Conservation (phyloP, 306 rosid species). For the Quillaja saponaria region DNA sequence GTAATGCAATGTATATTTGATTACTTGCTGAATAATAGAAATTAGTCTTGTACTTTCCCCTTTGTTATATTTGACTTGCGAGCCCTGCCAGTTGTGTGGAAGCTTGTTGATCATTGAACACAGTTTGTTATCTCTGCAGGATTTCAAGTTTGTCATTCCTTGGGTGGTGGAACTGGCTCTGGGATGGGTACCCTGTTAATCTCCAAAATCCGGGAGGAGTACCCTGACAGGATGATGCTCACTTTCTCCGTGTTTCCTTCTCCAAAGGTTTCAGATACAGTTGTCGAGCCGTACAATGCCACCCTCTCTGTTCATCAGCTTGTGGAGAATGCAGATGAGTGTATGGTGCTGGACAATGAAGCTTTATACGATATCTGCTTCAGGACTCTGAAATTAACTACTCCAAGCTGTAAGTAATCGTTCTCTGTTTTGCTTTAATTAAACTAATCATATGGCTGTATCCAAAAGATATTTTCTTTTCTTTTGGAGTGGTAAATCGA, state of each 20-base stretch:
- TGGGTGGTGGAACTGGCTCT: conserved; percentile 64
- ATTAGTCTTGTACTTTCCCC: neutral
- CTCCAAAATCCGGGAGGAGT: conserved; percentile 60
- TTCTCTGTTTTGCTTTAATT: neutral
- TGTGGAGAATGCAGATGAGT: conserved; percentile 66
- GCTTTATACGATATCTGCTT: conserved; percentile 61
- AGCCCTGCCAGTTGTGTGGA: neutral
- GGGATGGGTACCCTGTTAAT: conserved; percentile 62
- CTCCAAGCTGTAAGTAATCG: conserved; percentile 56
- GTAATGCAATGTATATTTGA: neutral
- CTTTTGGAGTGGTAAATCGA: too few relatives aligned
- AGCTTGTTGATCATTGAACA: neutral
- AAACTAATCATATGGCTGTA: too few relatives aligned
- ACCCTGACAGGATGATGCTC: conserved; percentile 63
- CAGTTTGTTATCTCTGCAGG: conserved; percentile 28
- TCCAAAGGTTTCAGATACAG: conserved; percentile 61
- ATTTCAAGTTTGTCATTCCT: conserved; percentile 58
- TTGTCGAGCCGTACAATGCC: conserved; percentile 63
- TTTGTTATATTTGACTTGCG: neutral
- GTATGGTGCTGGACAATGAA: conserved; percentile 63
- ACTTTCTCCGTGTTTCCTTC: conserved; percentile 61
- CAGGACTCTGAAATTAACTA: conserved; percentile 58
- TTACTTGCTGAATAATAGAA: neutral
- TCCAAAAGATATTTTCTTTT: too few relatives aligned
- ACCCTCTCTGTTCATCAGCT: conserved; percentile 63